Evolutionary conservation across 805 yeast species (phyloP), one percentile per base, ranked within the genome.

Genomic region (Starmerella tilneyi): DNA sequence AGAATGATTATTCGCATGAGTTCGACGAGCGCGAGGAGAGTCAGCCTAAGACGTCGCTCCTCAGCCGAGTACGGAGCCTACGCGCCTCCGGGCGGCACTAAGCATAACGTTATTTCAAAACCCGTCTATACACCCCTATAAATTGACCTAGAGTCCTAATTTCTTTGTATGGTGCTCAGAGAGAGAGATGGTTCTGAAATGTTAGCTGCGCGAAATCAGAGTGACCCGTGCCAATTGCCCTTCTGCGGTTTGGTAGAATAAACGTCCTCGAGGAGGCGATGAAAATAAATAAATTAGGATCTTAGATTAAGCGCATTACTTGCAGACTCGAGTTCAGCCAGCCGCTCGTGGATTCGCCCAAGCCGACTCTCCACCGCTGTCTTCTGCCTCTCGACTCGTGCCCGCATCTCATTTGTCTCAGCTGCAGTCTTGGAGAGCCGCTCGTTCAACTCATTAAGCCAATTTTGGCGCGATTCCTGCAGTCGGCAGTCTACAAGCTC

Each of bases 41-140:
- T 12, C 40, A 36, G 15, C 40, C 40, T 4, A 36, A 36, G 30
- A 23, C 21, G 15, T 36, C 40, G 21, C 70, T 88, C 50, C 67
- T 88, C 58, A 78, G 81, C 59, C 79, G 96, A 61, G 96, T 88
- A 36, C 84, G 82, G 65, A 84, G 94, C 68, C 73, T 88, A 66
- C 84, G 84, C 63, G 94, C 84, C 11, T 34, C 38, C 16, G 29
- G 47, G 11, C 41, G 52, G 27, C 49, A 47, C 22, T 49, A 17
- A 33, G 9, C 21, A 5, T n/a, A n/a, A n/a, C n/a, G n/a, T n/a
- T n/a, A 30, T 15, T n/a, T 19, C 15, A 17, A 19, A 41, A 20
- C 5, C 19, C 27, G 9, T 16, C 22, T 17, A 26, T 24, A 26
- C 31, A n/a, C n/a, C n/a, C n/a, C 21, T 28, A 20, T 24, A 28